Evolutionary conservation across 1,284 basidiomycete genomes (phyloP).

Genomic region (Trametes polyzona): DNA sequence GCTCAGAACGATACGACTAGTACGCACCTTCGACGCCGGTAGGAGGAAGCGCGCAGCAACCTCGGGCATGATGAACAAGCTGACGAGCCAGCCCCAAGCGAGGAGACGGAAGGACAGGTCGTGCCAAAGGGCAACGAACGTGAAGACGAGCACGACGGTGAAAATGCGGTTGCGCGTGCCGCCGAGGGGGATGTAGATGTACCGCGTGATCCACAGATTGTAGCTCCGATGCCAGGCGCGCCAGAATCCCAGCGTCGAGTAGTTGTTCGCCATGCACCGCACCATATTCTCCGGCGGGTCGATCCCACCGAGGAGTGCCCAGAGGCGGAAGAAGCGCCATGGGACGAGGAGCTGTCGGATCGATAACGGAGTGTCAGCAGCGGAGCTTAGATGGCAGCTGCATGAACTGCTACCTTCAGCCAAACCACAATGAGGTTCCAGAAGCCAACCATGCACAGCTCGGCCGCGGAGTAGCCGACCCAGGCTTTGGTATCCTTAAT

Average conservation of each 20-base stretch:
- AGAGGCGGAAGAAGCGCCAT: constrained; percentile 97
- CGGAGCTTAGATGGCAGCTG: not conserved
- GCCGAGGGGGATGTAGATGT: constrained; percentile 95
- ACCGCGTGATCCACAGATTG: constrained; percentile 96
- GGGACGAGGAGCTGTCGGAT: constrained; percentile 83
- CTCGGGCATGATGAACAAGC: constrained; percentile 91
- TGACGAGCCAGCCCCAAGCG: constrained; percentile 97
- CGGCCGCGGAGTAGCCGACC: constrained; percentile 73
- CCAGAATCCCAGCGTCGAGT: constrained; percentile 94
- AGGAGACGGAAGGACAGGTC: constrained; percentile 89
- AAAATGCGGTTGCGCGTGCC: constrained; percentile 70
- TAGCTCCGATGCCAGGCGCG: constrained; percentile 95
- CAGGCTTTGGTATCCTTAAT: constrained; percentile 90
- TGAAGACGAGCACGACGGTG: constrained; percentile 85
- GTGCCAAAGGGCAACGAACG: constrained; percentile 99
- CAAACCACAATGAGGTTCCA: constrained; percentile 98
- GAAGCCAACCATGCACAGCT: constrained; percentile 93
- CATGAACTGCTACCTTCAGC: constrained; percentile 75
- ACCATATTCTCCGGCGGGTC: constrained; percentile 99
- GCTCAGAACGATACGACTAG: not conserved
- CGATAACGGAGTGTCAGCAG: not conserved
- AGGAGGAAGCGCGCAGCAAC: constrained; percentile 65
- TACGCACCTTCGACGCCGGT: constrained; percentile 65
- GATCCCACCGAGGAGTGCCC: constrained; percentile 89
- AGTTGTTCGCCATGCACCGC: constrained; percentile 98